phyloP scores from a whole-genome alignment of 2,329 filamentous ascomycete species.

The Fusarium sp. region DNA sequence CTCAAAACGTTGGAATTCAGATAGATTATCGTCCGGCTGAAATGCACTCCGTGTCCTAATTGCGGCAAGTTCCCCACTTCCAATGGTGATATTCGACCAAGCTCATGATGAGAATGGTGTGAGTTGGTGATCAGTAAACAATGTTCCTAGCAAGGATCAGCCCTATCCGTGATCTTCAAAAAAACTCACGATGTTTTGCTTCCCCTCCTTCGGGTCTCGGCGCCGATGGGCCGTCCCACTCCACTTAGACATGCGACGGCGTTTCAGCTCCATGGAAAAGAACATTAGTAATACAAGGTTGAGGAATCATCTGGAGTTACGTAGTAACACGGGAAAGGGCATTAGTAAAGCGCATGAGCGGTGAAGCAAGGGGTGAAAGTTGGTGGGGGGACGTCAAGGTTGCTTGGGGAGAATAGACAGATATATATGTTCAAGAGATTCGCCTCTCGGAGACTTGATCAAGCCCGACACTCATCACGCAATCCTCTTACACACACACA shows the following conservation, averaged over 20 bases:
- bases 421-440: slow-evolving; percentile 26
- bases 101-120: neutral
- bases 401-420: neutral
- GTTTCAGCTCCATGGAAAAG: neutral
- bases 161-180: neutral
- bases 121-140: neutral
- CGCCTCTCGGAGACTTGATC: neutral
- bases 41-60: neutral
- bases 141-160: neutral
- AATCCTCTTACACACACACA: slow-evolving; percentile 27
- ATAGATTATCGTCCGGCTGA: neutral
- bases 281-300: slow-evolving; percentile 32
- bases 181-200: slow-evolving; percentile 1
- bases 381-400: neutral
- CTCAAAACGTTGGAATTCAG: neutral
- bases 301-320: neutral
- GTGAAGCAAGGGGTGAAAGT: slow-evolving; percentile 11
- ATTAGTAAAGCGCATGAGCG: slow-evolving; percentile 28
- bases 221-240: slow-evolving; percentile 14
- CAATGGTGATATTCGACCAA: neutral
- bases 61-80: neutral
- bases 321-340: neutral
- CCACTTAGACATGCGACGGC: neutral
- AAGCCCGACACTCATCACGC: slow-evolving; percentile 26
- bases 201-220: slow-evolving; percentile 19